Evolutionary conservation across 2,329 filamentous ascomycete genomes (phyloP).

Genomic region (Capronia coronata): DNA sequence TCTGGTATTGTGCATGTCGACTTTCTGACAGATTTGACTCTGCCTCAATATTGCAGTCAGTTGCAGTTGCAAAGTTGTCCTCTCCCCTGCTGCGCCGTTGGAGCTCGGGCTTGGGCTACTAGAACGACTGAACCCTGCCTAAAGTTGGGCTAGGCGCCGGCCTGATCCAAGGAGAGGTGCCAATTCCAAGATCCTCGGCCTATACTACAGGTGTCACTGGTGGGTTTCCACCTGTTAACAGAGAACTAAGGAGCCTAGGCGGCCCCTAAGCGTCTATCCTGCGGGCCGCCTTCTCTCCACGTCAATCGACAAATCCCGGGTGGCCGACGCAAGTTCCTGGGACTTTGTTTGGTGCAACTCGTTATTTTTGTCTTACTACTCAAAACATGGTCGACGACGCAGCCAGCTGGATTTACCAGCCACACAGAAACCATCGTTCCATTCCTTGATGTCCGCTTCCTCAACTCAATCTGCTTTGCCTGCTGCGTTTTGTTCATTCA

Average conservation of each 20-base stretch:
- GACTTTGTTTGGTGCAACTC: conserved; percentile 8
- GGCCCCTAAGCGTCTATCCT: not conserved
- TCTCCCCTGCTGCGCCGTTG: not conserved
- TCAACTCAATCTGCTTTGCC: conserved; percentile 5
- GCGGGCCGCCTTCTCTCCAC: not conserved
- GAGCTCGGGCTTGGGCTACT: no score
- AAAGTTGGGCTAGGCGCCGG: no score
- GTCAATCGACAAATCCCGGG: not conserved
- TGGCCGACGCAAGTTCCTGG: conserved; percentile 1
- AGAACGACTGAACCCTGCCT: no score
- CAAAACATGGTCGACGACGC: conserved; percentile 1
- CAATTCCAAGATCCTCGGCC: no score
- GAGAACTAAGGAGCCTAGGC: no score
- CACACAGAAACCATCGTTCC: conserved; percentile 10
- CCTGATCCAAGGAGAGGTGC: no score
- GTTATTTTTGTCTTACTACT: not conserved
- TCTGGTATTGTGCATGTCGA: no score
- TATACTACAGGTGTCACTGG: no score
- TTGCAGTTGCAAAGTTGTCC: no score
- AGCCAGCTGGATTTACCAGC: conserved; percentile 16
- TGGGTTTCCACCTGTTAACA: no score
- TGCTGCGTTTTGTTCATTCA: conserved; percentile 6
- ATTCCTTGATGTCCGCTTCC: conserved; percentile 6
- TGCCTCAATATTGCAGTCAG: no score
- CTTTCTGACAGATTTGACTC: not conserved